Evolutionary conservation across 352 stramenopile genomes (phyloP).

Genomic region (Pythium volutum): DNA sequence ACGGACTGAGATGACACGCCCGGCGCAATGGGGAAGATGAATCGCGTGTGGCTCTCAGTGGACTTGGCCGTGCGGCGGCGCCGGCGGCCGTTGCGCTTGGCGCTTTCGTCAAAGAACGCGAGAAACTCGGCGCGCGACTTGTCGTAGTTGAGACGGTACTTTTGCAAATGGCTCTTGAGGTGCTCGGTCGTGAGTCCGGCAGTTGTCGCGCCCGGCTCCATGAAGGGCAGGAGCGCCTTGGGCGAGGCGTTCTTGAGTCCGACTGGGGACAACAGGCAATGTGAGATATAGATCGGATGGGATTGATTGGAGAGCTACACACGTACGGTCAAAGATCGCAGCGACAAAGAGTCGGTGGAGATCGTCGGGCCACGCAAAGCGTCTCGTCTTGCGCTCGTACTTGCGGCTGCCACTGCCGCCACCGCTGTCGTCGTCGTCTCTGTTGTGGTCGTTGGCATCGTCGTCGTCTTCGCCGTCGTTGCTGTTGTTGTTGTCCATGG

Average conservation of each 20-base stretch:
- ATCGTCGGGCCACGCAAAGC: constrained; percentile 87
- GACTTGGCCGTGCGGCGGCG: constrained; percentile 29
- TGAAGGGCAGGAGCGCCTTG: constrained; percentile 76
- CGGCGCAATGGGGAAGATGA: constrained; percentile 26
- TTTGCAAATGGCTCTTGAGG: constrained; percentile 87
- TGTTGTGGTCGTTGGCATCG: neutral
- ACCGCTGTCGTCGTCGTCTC: constrained; percentile 1
- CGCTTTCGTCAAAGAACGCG: constrained; percentile 81
- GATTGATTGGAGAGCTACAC: no score
- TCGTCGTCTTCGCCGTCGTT: neutral
- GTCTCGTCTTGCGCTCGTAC: constrained; percentile 87
- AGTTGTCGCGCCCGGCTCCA: constrained; percentile 55
- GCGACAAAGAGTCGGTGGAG: constrained; percentile 86
- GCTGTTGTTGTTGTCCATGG: neutral
- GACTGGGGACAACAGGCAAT: constrained; percentile 32
- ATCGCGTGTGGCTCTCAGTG: constrained; percentile 19
- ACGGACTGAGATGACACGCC: neutral
- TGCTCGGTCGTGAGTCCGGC: constrained; percentile 81
- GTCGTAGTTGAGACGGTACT: constrained; percentile 88
- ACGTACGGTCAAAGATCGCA: constrained; percentile 84
- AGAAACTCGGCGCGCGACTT: constrained; percentile 83
- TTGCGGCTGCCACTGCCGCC: constrained; percentile 39
- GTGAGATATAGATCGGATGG: no score
- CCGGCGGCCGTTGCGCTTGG: constrained; percentile 35
- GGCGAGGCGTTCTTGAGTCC: constrained; percentile 86